These are phyloP conservation scores for Kickxella alabastrina DNA, from an alignment of 192 early-diverging fungal species.

Conservation along the genomic window DNA sequence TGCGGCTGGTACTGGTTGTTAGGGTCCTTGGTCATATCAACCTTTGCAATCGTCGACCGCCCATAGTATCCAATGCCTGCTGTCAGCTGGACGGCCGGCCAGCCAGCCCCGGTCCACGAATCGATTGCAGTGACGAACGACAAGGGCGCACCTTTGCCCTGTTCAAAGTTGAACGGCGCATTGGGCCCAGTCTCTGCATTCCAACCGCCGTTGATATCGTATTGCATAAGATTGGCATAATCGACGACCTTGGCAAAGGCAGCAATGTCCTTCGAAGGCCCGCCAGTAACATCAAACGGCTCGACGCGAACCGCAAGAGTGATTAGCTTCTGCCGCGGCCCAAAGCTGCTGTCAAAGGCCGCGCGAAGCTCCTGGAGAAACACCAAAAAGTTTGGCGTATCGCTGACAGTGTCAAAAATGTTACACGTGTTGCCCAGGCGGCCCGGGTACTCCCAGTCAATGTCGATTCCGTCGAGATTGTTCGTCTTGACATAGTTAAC, in stretches of 20 bases:
- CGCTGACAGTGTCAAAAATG: conserved; percentile 48
- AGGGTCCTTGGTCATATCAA: conserved; percentile 53
- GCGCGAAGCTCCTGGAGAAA: conserved; percentile 59
- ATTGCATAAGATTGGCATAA: conserved; percentile 68
- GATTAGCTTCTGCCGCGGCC: conserved; percentile 53
- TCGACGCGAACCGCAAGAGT: conserved; percentile 61
- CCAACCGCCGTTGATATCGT: conserved; percentile 62
- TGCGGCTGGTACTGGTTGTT: conserved; percentile 49
- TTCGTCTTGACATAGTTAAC: conserved; percentile 38
- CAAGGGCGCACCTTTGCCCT: conserved; percentile 24
- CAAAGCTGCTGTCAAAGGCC: conserved; percentile 15
- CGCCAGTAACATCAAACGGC: conserved; percentile 54
- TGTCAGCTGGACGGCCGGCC: conserved; percentile 58
- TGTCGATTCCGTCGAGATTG: conserved; percentile 63
- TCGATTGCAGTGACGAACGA: conserved; percentile 53
- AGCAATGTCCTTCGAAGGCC: conserved; percentile 49
- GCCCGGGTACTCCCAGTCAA: conserved; percentile 72
- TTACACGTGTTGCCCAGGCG: conserved; percentile 42
- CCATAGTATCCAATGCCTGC: conserved; percentile 65
- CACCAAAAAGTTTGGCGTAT: conserved; percentile 59
- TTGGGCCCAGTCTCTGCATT: conserved; percentile 56
- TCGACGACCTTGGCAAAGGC: conserved; percentile 61
- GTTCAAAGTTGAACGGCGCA: conserved; percentile 53
- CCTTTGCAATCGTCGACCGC: conserved; percentile 40
- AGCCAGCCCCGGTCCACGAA: conserved; percentile 55